Conservation (phyloP, 2,329 filamentous ascomycete species). For the Colletotrichum chlorophyti region DNA sequence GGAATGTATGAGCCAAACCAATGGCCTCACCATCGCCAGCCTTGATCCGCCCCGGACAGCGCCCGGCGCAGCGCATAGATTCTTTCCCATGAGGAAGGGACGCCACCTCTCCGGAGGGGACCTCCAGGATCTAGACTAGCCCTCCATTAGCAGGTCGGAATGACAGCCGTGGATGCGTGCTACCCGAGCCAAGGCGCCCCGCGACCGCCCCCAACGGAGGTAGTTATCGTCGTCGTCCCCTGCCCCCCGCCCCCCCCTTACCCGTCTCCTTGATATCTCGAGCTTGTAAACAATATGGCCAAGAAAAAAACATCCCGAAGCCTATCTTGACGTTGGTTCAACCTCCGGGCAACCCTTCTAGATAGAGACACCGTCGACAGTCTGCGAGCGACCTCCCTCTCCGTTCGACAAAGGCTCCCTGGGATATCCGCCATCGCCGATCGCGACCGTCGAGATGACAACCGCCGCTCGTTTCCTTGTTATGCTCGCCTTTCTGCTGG, state of each 20-base stretch:
- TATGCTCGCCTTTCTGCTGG: conserved; percentile 9
- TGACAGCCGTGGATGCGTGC: background rate
- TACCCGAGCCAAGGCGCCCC: background rate
- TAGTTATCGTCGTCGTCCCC: background rate
- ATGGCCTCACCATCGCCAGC: too few relatives aligned
- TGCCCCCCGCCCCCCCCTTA: too few relatives aligned
- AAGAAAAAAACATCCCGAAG: background rate
- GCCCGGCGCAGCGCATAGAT: background rate
- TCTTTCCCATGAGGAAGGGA: background rate
- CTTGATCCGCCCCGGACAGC: background rate
- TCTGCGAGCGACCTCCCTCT: background rate
- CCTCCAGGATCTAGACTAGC: background rate
- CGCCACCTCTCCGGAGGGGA: background rate
- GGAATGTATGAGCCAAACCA: background rate
- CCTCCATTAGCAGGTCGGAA: background rate
- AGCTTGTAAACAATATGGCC: background rate
- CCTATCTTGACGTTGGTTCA: background rate
- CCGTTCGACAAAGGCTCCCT: background rate
- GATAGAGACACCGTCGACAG: background rate
- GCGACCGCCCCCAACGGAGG: background rate
- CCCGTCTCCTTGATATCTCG: too few relatives aligned
- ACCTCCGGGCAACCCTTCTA: background rate
- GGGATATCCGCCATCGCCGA: background rate
- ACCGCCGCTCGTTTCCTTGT: conserved; percentile 1
- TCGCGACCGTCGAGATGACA: background rate